These are phyloP conservation scores for Juglanconis oblonga DNA, from an alignment of 2,329 filamentous ascomycete genomes.

Conservation along the genomic window DNA sequence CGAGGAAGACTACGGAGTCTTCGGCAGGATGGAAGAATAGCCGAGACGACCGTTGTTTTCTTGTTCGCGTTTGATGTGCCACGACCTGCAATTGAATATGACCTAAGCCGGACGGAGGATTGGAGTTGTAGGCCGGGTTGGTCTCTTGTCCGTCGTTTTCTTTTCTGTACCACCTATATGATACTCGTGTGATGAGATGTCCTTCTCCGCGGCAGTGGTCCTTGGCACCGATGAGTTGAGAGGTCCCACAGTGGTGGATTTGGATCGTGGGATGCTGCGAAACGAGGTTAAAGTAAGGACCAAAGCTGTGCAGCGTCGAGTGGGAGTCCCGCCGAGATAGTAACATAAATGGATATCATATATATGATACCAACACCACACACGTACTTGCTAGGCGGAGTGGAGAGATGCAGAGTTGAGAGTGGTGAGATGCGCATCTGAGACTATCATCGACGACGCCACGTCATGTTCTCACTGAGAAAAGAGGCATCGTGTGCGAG, in stretches of 20 bases:
- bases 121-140: constrained; percentile 23
- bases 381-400: constrained; percentile 16
- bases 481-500: too few species aligned
- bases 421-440: not conserved
- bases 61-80: constrained; percentile 18
- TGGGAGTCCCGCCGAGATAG: constrained; percentile 38
- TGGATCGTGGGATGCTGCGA: constrained; percentile 30
- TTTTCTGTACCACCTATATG: constrained; percentile 47
- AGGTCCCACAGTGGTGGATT: constrained; percentile 29
- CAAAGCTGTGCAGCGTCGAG: constrained; percentile 58
- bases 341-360: constrained; percentile 26
- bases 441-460: too few species aligned
- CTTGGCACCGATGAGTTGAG: constrained; percentile 69
- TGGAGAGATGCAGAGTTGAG: not conserved
- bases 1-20: constrained; percentile 93
- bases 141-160: constrained; percentile 30
- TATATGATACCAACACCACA: constrained; percentile 24
- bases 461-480: too few species aligned
- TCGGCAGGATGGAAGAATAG: constrained; percentile 93
- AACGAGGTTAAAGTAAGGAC: constrained; percentile 73
- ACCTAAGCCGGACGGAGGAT: constrained; percentile 18
- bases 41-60: constrained; percentile 1
- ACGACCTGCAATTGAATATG: constrained; percentile 14
- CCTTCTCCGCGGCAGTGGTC: constrained; percentile 60
- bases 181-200: constrained; percentile 46